These are phyloP conservation scores for Polyporus tsugae DNA, from an alignment of 1,284 basidiomycete genomes.

Conservation along the genomic window DNA sequence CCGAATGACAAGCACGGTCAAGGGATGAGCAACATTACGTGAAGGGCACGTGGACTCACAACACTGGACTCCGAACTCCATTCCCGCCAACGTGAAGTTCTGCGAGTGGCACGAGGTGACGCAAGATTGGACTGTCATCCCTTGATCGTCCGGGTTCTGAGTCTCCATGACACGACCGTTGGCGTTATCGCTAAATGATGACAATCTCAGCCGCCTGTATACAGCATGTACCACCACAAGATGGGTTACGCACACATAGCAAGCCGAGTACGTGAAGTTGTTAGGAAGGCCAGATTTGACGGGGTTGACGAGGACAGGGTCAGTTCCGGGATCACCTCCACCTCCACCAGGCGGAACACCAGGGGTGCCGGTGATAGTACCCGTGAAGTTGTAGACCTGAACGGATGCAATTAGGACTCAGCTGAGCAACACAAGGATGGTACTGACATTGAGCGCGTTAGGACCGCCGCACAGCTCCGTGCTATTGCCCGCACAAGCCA, in stretches of 20 bases:
- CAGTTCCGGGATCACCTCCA: conserved; percentile 43
- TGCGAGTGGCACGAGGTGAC: conserved; percentile 43
- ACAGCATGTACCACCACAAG: background rate
- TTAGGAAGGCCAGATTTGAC: conserved; percentile 58
- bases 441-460: conserved; percentile 43
- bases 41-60: conserved; percentile 24
- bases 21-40: background rate
- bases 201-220: background rate
- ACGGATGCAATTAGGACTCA: background rate
- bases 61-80: conserved; percentile 64
- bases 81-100: conserved; percentile 49
- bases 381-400: conserved; percentile 70
- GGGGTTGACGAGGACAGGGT: conserved; percentile 48
- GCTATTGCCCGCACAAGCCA: conserved; percentile 68
- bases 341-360: conserved; percentile 48
- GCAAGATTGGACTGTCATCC: conserved; percentile 51
- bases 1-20: background rate
- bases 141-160: conserved; percentile 44
- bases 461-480: conserved; percentile 76
- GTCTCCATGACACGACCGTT: conserved; percentile 47
- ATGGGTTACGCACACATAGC: conserved; percentile 60
- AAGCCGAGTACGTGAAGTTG: conserved; percentile 58
- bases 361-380: conserved; percentile 55
- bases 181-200: conserved; percentile 45
- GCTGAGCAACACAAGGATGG: background rate